phyloP scores from a whole-genome alignment of 495 filamentous ascomycete species.

The Cetradonia linearis region DNA sequence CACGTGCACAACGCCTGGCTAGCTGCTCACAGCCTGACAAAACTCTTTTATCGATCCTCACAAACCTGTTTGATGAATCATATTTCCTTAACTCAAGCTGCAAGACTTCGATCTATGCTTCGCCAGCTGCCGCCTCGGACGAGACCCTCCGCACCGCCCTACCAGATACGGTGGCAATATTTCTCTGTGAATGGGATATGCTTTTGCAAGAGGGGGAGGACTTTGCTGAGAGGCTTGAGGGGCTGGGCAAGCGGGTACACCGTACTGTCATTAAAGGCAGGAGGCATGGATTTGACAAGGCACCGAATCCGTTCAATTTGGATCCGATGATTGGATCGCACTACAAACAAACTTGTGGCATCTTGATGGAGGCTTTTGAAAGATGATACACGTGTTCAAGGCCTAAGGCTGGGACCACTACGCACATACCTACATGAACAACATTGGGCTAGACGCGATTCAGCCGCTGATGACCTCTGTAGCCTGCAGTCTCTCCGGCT shows the following conservation, averaged over 20 bases:
- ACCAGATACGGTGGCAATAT: constrained; percentile 58
- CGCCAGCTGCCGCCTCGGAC: constrained; percentile 50
- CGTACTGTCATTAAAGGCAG: constrained; percentile 64
- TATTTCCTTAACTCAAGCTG: constrained; percentile 53
- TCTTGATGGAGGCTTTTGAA: constrained; percentile 35
- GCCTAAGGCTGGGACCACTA: background rate
- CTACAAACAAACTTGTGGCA: constrained; percentile 37
- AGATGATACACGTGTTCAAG: background rate
- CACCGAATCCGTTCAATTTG: constrained; percentile 61
- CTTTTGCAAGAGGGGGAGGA: constrained; percentile 63
- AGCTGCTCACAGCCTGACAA: constrained; percentile 57
- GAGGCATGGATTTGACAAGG: constrained; percentile 81
- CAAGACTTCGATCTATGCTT: constrained; percentile 49
- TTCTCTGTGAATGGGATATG: constrained; percentile 89
- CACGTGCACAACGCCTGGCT: constrained; percentile 60
- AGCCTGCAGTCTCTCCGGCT: too few species aligned
- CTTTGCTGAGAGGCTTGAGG: constrained; percentile 54
- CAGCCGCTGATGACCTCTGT: background rate
- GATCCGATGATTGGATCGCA: constrained; percentile 22
- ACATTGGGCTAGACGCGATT: background rate
- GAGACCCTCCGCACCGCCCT: constrained; percentile 41
- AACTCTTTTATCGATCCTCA: constrained; percentile 62
- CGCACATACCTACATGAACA: background rate
- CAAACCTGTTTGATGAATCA: constrained; percentile 74
- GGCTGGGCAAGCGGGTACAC: constrained; percentile 54